phyloP scores from a whole-genome alignment of 2,329 filamentous ascomycete species.

The Plectosphaerella sp. region DNA sequence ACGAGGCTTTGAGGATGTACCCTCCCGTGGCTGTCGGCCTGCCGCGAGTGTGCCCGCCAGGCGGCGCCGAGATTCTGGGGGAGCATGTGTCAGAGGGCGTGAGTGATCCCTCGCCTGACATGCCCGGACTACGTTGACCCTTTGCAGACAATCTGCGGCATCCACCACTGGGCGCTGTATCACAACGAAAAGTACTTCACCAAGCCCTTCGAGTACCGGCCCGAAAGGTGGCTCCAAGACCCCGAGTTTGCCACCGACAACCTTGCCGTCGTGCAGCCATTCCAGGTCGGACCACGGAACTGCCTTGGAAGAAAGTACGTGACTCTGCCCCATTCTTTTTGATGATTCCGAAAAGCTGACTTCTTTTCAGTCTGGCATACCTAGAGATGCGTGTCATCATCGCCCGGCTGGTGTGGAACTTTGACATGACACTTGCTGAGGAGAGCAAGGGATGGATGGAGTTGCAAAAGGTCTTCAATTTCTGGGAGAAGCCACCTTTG shows the following conservation, averaged over 20 bases:
- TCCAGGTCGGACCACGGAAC: slow-evolving; percentile 5
- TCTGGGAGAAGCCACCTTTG: slow-evolving; percentile 30
- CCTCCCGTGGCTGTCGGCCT: slow-evolving; percentile 21
- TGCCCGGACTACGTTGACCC: not conserved
- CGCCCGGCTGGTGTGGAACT: slow-evolving; percentile 41
- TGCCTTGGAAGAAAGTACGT: slow-evolving; percentile 10
- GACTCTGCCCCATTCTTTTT: slow-evolving; percentile 31
- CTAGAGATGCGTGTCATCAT: slow-evolving; percentile 46
- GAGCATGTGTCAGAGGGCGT: slow-evolving; percentile 26
- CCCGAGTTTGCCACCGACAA: slow-evolving; percentile 3
- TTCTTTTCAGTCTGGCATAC: slow-evolving; percentile 36
- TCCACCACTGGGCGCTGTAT: slow-evolving; percentile 40
- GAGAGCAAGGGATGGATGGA: slow-evolving; percentile 29
- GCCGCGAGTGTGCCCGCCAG: slow-evolving; percentile 21
- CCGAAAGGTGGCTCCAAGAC: slow-evolving; percentile 21
- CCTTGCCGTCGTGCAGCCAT: slow-evolving; percentile 6
- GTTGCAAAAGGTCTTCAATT: slow-evolving; percentile 29
- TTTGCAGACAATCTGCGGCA: slow-evolving; percentile 32
- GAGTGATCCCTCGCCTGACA: not conserved
- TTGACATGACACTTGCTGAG: slow-evolving; percentile 37
- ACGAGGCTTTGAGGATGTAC: slow-evolving; percentile 37
- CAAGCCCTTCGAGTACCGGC: slow-evolving; percentile 36
- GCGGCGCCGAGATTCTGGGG: slow-evolving; percentile 25
- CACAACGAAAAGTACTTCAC: slow-evolving; percentile 38
- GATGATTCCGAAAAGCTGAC: not conserved